Percentiles rank a stretch among this genome's conserved stretches.
Conservation (phyloP, 2,329 filamentous ascomycete genomes). For the Epichloe glyceriae region DNA sequence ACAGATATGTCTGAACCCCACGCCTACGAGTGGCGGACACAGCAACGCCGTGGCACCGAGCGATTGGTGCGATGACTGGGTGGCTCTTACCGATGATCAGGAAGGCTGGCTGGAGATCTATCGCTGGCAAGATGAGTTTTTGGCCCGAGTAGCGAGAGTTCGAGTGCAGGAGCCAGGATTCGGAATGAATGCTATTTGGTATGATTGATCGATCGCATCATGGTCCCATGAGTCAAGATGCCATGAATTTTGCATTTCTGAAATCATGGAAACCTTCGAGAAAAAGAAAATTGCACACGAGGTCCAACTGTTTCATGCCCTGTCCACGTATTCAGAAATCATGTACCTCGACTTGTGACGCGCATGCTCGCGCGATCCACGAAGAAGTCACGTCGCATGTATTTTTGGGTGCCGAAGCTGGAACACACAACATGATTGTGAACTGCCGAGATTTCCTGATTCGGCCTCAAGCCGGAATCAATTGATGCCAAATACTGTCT, state of each 20-base stretch:
- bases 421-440: not conserved
- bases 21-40: conserved; percentile 76
- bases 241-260: no score
- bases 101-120: conserved; percentile 82
- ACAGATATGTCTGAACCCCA: conserved; percentile 72
- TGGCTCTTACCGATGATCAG: conserved; percentile 83
- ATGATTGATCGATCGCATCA: not conserved
- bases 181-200: conserved; percentile 92
- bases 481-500: not conserved
- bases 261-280: no score
- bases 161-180: conserved; percentile 80
- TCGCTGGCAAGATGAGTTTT: conserved; percentile 69
- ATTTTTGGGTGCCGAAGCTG: not conserved
- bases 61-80: conserved; percentile 75
- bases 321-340: no score
- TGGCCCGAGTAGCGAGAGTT: conserved; percentile 63
- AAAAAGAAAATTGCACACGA: no score
- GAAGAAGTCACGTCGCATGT: no score
- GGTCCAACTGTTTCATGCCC: no score
- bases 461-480: not conserved
- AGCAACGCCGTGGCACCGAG: conserved; percentile 79
- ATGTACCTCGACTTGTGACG: no score
- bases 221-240: not conserved
- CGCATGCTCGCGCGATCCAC: no score
- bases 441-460: not conserved